phyloP scores from a whole-genome alignment of 2,329 filamentous ascomycete species.

The Venturia aucupariae region DNA sequence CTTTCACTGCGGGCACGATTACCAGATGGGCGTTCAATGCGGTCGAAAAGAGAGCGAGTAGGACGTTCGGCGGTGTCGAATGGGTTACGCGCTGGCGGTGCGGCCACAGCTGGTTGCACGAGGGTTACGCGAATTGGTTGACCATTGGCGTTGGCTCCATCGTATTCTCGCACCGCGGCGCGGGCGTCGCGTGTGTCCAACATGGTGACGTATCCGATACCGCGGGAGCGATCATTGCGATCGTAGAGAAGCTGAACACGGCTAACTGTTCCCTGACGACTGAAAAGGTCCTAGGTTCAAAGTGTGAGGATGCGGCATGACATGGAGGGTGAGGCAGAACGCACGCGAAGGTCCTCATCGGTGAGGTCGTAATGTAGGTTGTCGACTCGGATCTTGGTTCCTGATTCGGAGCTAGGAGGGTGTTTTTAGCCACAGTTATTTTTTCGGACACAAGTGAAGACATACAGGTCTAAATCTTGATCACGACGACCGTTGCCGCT shows the following conservation, averaged over 20 bases:
- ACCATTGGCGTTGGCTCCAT: conserved; percentile 85
- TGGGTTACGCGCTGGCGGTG: conserved; percentile 31
- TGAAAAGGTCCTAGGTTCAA: conserved; percentile 61
- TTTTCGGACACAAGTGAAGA: neutral
- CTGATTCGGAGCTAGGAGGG: conserved; percentile 40
- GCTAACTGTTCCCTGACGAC: conserved; percentile 61
- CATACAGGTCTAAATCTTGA: conserved; percentile 3
- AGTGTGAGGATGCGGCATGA: conserved; percentile 8
- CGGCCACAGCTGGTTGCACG: conserved; percentile 30
- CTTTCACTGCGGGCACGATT: conserved; percentile 39
- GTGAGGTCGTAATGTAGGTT: conserved; percentile 91
- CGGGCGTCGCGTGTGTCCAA: conserved; percentile 59
- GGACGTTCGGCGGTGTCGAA: conserved; percentile 43
- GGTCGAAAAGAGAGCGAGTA: conserved; percentile 56
- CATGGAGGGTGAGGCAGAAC: conserved; percentile 15
- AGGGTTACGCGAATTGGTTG: conserved; percentile 65
- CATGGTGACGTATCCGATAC: conserved; percentile 77
- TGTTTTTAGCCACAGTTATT: neutral
- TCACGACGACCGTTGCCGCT: conserved; percentile 2
- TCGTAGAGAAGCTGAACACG: conserved; percentile 71
- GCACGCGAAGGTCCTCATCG: conserved; percentile 70
- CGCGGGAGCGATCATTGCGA: conserved; percentile 78
- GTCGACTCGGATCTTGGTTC: conserved; percentile 70
- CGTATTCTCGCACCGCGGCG: conserved; percentile 67
- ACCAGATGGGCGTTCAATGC: conserved; percentile 40